Base-by-base conservation (phyloP, 225 moss, liverwort and hornwort species). In the Physcomitrellopsis africana region DNA sequence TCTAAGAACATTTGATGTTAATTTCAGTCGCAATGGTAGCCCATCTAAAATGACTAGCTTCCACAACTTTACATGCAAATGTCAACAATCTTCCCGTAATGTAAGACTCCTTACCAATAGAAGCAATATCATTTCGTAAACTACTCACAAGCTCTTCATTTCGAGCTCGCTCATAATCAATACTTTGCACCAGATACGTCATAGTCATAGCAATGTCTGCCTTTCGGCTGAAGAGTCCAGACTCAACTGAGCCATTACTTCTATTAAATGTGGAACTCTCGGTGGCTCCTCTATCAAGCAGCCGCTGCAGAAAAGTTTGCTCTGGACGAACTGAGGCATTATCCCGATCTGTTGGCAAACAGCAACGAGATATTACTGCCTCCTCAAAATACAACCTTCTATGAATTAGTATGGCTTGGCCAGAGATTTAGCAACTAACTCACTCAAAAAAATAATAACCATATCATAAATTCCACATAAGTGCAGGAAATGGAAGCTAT, bases 201-300 rank as follows among this genome's bases (percentile, higher is more conserved):
- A 93, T 69, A 27, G 85, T 87, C 85, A 87, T 94, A 63, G 89
- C 68, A 49, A 87, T 92, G 44, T 91, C 86, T 46, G 85, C 81
- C 83, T 87, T 90, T 70, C 87, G 83, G 70, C 63, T 75, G 56
- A 79, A 78, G 58, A 91, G 82, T 51, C 89, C 89, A 65, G 76
- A 67, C 79, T 94, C 89, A 58, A 81, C 82, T 42, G 81, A 84
- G 74, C 83, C 84, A 78, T 85, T 89, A 49, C 72, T 85, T 72
- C 85, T 87, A 76, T 89, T 87, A 53, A 82, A 87, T 41, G 93
- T 92, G 62, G 93, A 93, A 72, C 93, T 93, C 77, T 97, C 97
- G 26, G 94, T 97, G 49, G 97, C 97, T 65, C 97, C 94, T 45
- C 86, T 92, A 75, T 94, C 94, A 81, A 94, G 75, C 62, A 97